Evolutionary conservation across 768 basidiomycete species (phyloP).

Genomic region (Tremella yokohamensis): DNA sequence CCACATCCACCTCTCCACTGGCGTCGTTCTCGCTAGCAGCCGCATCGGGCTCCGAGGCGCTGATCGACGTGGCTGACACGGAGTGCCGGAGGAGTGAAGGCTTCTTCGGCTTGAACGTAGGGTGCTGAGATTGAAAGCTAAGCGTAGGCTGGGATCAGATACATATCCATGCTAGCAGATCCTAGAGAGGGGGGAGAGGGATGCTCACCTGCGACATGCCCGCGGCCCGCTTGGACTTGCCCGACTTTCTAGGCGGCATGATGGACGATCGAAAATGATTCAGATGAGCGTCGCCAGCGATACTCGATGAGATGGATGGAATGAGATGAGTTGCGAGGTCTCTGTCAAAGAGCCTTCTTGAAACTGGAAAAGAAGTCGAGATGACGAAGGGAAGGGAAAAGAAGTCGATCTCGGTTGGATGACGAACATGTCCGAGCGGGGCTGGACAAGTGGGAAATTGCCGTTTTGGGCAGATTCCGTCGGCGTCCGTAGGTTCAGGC

Average conservation of each 20-base stretch:
- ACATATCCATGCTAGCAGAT: not conserved
- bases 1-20: constrained; percentile 4
- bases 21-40: constrained; percentile 1
- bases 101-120: constrained; percentile 17
- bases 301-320: too few relatives aligned
- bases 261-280: not conserved
- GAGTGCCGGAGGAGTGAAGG: constrained; percentile 1
- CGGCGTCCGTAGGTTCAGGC: too few relatives aligned
- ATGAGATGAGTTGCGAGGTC: too few relatives aligned
- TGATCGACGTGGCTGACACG: constrained; percentile 1
- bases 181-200: too few relatives aligned
- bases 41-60: constrained; percentile 6
- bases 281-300: too few relatives aligned
- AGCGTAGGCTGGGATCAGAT: constrained; percentile 31
- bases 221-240: constrained; percentile 21
- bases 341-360: too few relatives aligned
- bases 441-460: too few relatives aligned
- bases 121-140: constrained; percentile 26
- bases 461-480: too few relatives aligned
- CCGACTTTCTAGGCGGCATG: constrained; percentile 10
- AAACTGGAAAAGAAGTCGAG: too few relatives aligned
- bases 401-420: too few relatives aligned
- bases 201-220: constrained; percentile 32
- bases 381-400: too few relatives aligned
- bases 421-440: too few relatives aligned